These are phyloP conservation scores for Pharnaceum exiguum DNA, from an alignment of 148 eudicot genomes.

Conservation along the genomic window DNA sequence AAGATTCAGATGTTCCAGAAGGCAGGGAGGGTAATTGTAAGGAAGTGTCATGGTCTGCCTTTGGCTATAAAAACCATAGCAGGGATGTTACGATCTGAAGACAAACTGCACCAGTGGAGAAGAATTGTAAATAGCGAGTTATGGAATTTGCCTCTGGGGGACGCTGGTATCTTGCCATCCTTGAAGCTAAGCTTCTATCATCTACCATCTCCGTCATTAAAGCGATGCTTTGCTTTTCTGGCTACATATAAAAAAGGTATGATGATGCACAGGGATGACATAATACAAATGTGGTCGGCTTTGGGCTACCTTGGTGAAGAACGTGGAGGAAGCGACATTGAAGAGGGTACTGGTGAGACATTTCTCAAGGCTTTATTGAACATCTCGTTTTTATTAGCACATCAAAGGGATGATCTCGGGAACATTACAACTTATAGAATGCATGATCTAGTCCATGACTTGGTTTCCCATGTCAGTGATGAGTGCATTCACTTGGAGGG, in stretches of 20 bases:
- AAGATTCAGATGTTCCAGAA: not conserved
- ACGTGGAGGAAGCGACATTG: no score
- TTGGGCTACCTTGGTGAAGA: not conserved
- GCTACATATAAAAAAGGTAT: not conserved
- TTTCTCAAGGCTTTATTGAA: not conserved
- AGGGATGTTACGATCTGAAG: not conserved
- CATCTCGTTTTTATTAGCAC: not conserved
- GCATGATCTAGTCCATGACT: constrained; percentile 2
- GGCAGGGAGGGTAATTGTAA: not conserved
- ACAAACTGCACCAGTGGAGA: not conserved
- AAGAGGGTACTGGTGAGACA: not conserved
- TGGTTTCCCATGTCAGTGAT: not conserved
- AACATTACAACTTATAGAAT: not conserved
- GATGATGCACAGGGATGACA: not conserved
- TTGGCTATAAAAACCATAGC: not conserved
- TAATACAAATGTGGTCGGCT: not conserved
- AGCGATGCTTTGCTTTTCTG: not conserved
- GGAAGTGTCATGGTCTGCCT: not conserved
- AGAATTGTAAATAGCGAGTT: not conserved
- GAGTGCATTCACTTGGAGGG: not conserved
- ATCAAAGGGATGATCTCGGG: not conserved
- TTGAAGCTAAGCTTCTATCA: constrained; percentile 3
- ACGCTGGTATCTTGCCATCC: constrained; percentile 5
- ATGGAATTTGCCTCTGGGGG: no score
- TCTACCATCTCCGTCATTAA: not conserved